Evolutionary conservation across 306 rosid genomes (phyloP).

Genomic region (Pueraria montana): DNA sequence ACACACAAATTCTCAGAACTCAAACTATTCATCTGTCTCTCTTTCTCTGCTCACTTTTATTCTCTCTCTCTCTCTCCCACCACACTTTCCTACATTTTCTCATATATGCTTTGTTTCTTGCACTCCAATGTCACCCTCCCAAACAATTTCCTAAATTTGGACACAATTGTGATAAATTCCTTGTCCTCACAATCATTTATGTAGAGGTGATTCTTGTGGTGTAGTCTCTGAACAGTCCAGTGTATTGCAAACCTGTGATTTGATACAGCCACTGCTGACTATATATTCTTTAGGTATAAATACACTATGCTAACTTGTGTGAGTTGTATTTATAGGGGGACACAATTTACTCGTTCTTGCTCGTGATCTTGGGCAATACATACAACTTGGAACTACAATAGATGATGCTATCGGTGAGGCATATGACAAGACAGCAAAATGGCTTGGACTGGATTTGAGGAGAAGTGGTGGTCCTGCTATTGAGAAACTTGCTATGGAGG

Average conservation of each 20-base stretch:
- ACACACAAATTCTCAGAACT: not conserved
- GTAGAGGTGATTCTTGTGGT: constrained; percentile 15
- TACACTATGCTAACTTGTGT: constrained; percentile 36
- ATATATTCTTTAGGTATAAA: constrained; percentile 1
- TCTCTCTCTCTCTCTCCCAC: not conserved
- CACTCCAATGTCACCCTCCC: not conserved
- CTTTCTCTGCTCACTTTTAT: not conserved
- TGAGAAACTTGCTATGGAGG: constrained; percentile 92
- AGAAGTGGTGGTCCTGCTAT: constrained; percentile 98
- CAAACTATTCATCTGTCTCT: not conserved
- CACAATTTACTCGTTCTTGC: constrained; percentile 92
- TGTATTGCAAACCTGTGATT: constrained; percentile 22
- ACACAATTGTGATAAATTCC: not conserved
- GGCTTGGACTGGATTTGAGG: constrained; percentile 98
- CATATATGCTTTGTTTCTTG: not conserved
- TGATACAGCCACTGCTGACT: constrained; percentile 23
- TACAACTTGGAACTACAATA: constrained; percentile 96
- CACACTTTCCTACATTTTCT: not conserved
- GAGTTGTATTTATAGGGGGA: constrained; percentile 68
- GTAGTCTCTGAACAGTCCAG: not conserved
- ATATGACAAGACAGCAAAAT: constrained; percentile 94
- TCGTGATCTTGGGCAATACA: constrained; percentile 85
- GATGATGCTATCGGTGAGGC: constrained; percentile 99
- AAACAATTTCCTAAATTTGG: not conserved
- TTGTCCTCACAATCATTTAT: no score